Conservation (phyloP, 176 grass and related monocot species). For the Carex myosuroides region DNA sequence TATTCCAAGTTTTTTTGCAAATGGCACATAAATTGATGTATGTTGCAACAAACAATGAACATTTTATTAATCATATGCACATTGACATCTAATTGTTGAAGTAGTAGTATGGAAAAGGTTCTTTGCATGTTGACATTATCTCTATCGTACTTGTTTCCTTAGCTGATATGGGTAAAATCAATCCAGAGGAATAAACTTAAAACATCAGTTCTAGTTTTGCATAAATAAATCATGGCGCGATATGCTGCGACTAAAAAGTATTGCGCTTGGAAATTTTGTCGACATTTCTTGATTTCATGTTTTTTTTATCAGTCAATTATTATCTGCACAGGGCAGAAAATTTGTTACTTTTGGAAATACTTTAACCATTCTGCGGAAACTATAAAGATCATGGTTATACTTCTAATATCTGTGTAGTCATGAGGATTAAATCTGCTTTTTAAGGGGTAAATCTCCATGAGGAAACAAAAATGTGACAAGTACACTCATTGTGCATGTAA, state of each 20-base stretch:
- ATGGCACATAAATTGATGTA: neutral
- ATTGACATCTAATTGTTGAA: neutral
- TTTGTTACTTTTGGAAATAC: neutral
- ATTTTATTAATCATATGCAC: slow-evolving; percentile 5
- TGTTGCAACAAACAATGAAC: neutral
- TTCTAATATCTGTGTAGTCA: neutral
- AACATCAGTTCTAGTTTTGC: neutral
- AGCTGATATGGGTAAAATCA: no score
- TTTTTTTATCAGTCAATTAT: neutral
- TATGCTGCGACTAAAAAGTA: no score
- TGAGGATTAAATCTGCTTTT: neutral
- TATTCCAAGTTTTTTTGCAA: neutral
- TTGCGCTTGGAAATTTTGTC: neutral
- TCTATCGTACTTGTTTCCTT: neutral
- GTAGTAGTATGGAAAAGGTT: neutral
- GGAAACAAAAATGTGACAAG: neutral
- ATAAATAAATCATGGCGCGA: neutral
- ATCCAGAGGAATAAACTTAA: no score
- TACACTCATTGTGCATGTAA: neutral
- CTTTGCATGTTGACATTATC: neutral
- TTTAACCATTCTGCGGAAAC: neutral
- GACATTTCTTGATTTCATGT: neutral
- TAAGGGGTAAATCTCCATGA: neutral
- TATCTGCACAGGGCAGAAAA: neutral
- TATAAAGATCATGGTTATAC: neutral